A percentile compares a stretch with the other conserved stretches of the same genome.
These are phyloP conservation scores for Elongisporangium prolatum DNA, from an alignment of 352 stramenopile genomes.

Conservation along the genomic window DNA sequence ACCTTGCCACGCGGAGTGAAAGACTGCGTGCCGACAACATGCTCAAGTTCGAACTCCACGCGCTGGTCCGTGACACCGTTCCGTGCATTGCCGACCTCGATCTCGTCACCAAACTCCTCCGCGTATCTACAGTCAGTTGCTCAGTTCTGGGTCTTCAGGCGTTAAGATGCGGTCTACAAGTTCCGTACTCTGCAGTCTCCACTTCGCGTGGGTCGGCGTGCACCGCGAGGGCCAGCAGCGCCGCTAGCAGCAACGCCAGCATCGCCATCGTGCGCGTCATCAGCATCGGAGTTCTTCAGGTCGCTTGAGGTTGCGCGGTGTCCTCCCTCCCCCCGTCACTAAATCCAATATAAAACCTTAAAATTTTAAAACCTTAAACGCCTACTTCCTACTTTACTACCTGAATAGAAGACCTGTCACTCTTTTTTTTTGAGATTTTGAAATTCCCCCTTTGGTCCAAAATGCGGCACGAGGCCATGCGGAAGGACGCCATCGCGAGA, in stretches of 20 bases:
- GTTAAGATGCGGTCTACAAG: not conserved
- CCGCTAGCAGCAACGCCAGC: slow-evolving; percentile 23
- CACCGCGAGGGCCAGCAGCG: slow-evolving; percentile 22
- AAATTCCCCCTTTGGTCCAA: not conserved
- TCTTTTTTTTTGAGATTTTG: not conserved
- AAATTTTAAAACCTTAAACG: no score
- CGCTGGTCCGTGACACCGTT: slow-evolving; percentile 33
- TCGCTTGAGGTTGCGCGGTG: not conserved
- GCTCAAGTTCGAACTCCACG: slow-evolving; percentile 62
- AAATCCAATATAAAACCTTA: not conserved
- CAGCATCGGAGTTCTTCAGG: slow-evolving; percentile 53
- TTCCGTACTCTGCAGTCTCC: slow-evolving; percentile 54
- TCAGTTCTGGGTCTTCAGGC: slow-evolving; percentile 9
- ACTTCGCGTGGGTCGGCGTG: slow-evolving; percentile 51
- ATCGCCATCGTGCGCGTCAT: slow-evolving; percentile 44
- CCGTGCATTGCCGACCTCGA: slow-evolving; percentile 33
- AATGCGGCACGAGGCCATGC: slow-evolving; percentile 1
- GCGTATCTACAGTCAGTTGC: slow-evolving; percentile 30
- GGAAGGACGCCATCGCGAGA: slow-evolving; percentile 13
- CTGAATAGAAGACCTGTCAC: not conserved
- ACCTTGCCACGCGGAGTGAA: slow-evolving; percentile 55
- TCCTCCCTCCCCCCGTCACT: not conserved
- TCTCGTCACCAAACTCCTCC: slow-evolving; percentile 65
- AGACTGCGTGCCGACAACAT: slow-evolving; percentile 27
- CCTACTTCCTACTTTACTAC: no score